Evolutionary conservation across 1,284 basidiomycete species (phyloP).

Genomic region (Neolentinus lepideus): DNA sequence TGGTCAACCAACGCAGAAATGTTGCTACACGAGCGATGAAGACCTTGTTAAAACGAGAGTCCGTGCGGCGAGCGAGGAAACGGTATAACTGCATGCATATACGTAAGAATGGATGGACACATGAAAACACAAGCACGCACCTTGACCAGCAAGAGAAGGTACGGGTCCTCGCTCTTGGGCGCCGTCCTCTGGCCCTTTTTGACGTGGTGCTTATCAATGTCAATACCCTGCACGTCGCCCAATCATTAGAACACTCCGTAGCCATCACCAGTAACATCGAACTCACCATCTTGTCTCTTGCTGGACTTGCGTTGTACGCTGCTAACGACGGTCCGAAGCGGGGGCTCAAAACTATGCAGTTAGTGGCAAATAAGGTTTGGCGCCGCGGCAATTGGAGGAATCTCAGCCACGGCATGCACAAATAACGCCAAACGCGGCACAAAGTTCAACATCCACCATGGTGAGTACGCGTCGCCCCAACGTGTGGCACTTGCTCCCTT

Average conservation of each 20-base stretch:
- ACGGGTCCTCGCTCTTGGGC: constrained; percentile 98
- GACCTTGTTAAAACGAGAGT: constrained; percentile 96
- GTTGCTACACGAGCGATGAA: constrained; percentile 7
- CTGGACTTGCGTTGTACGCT: constrained; percentile 28
- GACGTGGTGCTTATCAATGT: constrained; percentile 97
- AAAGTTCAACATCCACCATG: constrained; percentile 50
- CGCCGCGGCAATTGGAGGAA: constrained; percentile 19
- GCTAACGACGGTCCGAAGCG: constrained; percentile 5
- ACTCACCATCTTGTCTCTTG: constrained; percentile 76
- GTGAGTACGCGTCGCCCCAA: constrained; percentile 32
- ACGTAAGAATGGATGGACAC: constrained; percentile 1
- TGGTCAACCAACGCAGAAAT: constrained; percentile 9
- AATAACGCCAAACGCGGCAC: constrained; percentile 22
- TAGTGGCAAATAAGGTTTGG: constrained; percentile 20
- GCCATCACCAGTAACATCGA: constrained; percentile 27
- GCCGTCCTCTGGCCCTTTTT: constrained; percentile 95
- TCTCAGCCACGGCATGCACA: constrained; percentile 11
- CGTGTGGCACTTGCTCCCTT: background rate
- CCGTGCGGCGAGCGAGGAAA: constrained; percentile 96
- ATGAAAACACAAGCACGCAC: constrained; percentile 35
- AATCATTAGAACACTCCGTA: constrained; percentile 9
- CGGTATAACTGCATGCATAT: constrained; percentile 80
- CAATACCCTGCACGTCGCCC: constrained; percentile 76
- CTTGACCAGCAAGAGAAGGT: constrained; percentile 98
- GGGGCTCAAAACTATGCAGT: constrained; percentile 52